These are phyloP conservation scores for Trichoderma atrobrunneum DNA, from an alignment of 2,329 filamentous ascomycete genomes.

Conservation along the genomic window DNA sequence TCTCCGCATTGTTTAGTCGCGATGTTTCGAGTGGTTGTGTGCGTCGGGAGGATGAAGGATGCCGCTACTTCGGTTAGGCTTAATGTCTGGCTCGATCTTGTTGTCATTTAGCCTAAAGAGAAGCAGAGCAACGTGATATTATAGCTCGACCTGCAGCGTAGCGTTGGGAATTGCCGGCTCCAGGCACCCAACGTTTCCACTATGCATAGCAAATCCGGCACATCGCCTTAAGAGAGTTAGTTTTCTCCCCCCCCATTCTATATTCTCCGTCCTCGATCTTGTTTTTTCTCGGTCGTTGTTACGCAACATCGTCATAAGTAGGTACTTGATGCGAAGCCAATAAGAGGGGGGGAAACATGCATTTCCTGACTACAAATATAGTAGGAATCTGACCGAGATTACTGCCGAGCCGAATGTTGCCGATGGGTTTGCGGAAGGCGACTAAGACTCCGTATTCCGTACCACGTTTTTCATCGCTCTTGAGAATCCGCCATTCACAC, in stretches of 20 bases:
- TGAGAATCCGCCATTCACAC: neutral
- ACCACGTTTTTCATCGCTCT: neutral
- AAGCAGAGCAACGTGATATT: neutral
- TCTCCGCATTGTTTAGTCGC: neutral
- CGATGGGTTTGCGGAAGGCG: neutral
- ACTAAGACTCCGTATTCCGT: neutral
- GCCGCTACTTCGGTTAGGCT: neutral
- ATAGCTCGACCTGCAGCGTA: neutral
- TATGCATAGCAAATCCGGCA: slow-evolving; percentile 8
- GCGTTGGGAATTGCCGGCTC: neutral
- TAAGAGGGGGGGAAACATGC: neutral
- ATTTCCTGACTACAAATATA: neutral
- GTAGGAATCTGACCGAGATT: slow-evolving; percentile 5
- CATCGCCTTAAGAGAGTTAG: neutral
- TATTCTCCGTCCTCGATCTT: neutral
- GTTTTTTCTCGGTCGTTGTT: neutral
- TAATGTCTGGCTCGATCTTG: neutral
- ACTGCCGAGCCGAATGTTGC: slow-evolving; percentile 6
- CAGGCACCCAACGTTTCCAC: neutral
- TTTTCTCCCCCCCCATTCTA: neutral
- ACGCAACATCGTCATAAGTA: neutral
- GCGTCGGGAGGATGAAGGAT: neutral
- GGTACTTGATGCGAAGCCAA: neutral
- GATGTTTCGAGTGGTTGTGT: neutral
- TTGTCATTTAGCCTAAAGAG: slow-evolving; percentile 8